Evolutionary conservation across 208 protist species (phyloP), one percentile per base, ranked within the genome.

Genomic region (Trypanosoma scelopori): DNA sequence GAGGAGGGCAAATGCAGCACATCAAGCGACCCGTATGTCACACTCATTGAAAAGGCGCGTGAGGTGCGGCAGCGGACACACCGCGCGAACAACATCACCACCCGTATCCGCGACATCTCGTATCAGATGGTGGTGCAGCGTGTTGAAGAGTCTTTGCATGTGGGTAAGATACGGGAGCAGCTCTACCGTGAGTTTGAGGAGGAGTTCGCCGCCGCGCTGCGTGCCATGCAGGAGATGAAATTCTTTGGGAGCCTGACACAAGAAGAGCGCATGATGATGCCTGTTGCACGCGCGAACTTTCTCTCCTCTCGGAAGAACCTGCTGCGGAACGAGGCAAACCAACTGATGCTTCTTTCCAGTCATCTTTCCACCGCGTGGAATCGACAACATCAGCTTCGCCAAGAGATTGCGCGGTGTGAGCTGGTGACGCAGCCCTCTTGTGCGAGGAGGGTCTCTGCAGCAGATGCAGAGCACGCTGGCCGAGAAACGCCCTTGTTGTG

Each of bases 31-130:
- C 61, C 61, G 9, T 50, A 46, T 25, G 50, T 22, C 12, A 50
- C 20, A 1, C n/a, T 67, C 13, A 5, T 67, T 23, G 18, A 4
- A 3, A 43, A 39, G 0, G 50, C 50, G 16, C 12, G 5, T 16
- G 50, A 67, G 27, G 41, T 67, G 20, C 48, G 61, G 6, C 61
- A 39, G 27, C 61, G 61, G 15, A 50, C 58, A 18, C 61, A 67
- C 50, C 5, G 23, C 22, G 51, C 42, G 22, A 67, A 58, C 39
- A 37, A 32, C 7, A 30, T 66, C 23, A 66, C 60, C 30, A 9
- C 60, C 3, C 30, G 39, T 18, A 32, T 66, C 3, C 60, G 60
- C 7, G 50, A 39, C 18, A 37, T 46, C 20, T 66, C 41, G 28
- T 16, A 37, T 13, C 7, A 28, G 3, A 57, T 46, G 49, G 7